These are phyloP conservation scores for Trypanosoma scelopori DNA, from an alignment of 208 protist genomes.

Conservation along the genomic window DNA sequence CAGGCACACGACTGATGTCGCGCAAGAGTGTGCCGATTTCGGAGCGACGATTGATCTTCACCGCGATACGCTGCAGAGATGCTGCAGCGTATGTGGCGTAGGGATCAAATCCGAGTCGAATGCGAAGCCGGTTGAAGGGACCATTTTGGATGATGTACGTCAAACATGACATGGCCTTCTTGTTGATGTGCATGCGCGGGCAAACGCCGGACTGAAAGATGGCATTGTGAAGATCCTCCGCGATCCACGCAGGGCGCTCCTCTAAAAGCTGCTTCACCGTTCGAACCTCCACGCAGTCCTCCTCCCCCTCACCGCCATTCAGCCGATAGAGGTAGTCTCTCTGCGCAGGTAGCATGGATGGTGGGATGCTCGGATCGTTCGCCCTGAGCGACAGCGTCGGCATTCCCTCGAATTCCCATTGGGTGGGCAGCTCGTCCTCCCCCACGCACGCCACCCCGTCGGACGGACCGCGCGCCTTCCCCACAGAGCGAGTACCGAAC, in stretches of 20 bases:
- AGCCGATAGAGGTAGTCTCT: slow-evolving; percentile 20
- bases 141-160: slow-evolving; percentile 75
- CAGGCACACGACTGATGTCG: slow-evolving; percentile 61
- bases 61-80: slow-evolving; percentile 38
- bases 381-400: slow-evolving; percentile 41
- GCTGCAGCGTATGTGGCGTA: slow-evolving; percentile 49
- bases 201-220: slow-evolving; percentile 65
- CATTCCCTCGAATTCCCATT: slow-evolving; percentile 33
- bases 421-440: slow-evolving; percentile 1
- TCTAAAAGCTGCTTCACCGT: slow-evolving; percentile 47
- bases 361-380: slow-evolving; percentile 34
- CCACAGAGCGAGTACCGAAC: slow-evolving; percentile 4
- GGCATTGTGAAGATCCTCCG: slow-evolving; percentile 48
- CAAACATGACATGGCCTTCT: slow-evolving; percentile 56
- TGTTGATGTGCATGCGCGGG: slow-evolving; percentile 62
- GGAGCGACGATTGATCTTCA: slow-evolving; percentile 58
- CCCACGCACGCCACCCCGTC: not conserved
- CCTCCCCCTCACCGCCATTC: slow-evolving; percentile 25
- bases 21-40: slow-evolving; percentile 63
- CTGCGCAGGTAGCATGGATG: slow-evolving; percentile 35
- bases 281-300: slow-evolving; percentile 51
- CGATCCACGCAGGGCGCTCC: slow-evolving; percentile 63
- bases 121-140: slow-evolving; percentile 77
- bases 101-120: slow-evolving; percentile 76
- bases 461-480: not conserved